phyloP scores from a whole-genome alignment of 495 filamentous ascomycete species.

The Xylaria telfairii region DNA sequence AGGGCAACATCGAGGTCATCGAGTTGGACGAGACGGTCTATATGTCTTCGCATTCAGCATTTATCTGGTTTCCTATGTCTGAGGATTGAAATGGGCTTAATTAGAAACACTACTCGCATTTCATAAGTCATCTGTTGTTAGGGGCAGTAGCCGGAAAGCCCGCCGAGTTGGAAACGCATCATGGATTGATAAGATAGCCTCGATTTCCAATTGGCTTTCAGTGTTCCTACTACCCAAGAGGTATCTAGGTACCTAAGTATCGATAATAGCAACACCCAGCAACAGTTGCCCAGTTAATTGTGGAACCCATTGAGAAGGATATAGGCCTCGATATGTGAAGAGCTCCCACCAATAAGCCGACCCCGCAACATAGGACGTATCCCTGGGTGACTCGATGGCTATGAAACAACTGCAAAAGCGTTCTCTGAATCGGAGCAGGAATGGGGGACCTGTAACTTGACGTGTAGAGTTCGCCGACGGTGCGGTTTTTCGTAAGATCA shows the following conservation, averaged over 20 bases:
- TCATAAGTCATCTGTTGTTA: not conserved
- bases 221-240: not conserved
- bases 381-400: constrained; percentile 15
- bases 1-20: not conserved
- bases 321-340: not conserved
- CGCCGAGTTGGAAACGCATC: not conserved
- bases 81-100: not conserved
- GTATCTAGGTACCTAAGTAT: not conserved
- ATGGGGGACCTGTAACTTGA: constrained; percentile 9
- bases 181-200: not conserved
- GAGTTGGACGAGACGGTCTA: not conserved
- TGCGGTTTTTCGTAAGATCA: constrained; percentile 8
- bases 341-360: not conserved
- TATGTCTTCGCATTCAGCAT: constrained; percentile 2
- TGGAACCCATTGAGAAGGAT: not conserved
- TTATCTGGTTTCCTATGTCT: not conserved
- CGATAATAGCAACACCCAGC: too few species aligned
- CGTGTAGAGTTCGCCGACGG: constrained; percentile 12
- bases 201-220: not conserved
- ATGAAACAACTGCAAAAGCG: constrained; percentile 17
- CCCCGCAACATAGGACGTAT: constrained; percentile 12
- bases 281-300: not conserved
- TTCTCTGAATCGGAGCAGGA: constrained; percentile 9
- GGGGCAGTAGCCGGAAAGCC: not conserved
- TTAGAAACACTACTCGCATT: not conserved